Percentiles rank a stretch among this genome's conserved stretches.
These are phyloP conservation scores for Mortierella claussenii DNA, from an alignment of 192 early-diverging fungal species.

Conservation along the genomic window DNA sequence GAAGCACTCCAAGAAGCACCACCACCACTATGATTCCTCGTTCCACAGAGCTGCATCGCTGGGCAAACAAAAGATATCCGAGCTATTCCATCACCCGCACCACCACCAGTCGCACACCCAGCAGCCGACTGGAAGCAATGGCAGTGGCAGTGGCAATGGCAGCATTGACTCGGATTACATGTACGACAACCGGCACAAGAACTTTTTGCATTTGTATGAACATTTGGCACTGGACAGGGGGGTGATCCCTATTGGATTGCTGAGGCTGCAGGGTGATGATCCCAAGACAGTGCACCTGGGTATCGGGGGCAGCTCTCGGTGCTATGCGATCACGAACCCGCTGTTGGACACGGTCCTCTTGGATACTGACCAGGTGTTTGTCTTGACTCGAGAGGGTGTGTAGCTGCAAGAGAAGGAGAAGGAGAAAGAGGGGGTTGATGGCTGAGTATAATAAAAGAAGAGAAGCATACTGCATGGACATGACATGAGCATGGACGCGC, in stretches of 20 bases:
- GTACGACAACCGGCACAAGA: constrained; percentile 47
- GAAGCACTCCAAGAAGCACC: constrained; percentile 4
- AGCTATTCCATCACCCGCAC: constrained; percentile 11
- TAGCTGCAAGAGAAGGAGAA: too few relatives aligned
- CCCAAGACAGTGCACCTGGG: constrained; percentile 54
- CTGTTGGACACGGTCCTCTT: constrained; percentile 63
- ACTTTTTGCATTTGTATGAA: constrained; percentile 65
- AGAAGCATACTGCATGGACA: too few relatives aligned
- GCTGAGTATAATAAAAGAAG: too few relatives aligned
- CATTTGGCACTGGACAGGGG: constrained; percentile 64
- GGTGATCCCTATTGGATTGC: constrained; percentile 65
- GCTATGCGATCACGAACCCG: constrained; percentile 77
- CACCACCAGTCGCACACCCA: constrained; percentile 5
- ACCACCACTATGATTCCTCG: not conserved
- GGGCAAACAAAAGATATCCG: constrained; percentile 32
- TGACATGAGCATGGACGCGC: too few relatives aligned
- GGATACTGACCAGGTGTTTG: constrained; percentile 69
- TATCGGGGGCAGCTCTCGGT: constrained; percentile 61
- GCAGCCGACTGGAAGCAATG: constrained; percentile 1
- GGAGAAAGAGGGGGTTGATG: too few relatives aligned
- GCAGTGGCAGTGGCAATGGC: not conserved
- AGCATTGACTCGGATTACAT: constrained; percentile 49
- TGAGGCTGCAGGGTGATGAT: constrained; percentile 48
- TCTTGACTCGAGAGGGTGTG: constrained; percentile 44
- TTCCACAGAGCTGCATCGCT: constrained; percentile 16